phyloP scores from a whole-genome alignment of 164 flowering plant genomes.

The Magnolia sinica region DNA sequence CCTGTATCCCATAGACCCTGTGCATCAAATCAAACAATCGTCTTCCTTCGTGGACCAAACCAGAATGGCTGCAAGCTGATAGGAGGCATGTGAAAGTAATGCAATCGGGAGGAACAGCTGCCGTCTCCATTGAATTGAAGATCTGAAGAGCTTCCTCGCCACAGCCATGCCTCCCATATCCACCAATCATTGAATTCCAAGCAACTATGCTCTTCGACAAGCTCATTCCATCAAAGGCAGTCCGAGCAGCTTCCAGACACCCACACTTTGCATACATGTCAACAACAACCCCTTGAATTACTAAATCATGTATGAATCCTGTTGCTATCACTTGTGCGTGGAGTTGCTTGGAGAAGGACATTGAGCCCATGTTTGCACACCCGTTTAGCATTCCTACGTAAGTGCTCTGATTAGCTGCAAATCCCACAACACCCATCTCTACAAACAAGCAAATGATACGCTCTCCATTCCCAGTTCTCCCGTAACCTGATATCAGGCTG shows the following conservation, averaged over 20 bases:
- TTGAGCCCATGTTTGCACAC: constrained; percentile 8
- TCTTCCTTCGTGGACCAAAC: not conserved
- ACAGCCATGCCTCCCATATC: constrained; percentile 3
- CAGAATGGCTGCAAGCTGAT: constrained; percentile 10
- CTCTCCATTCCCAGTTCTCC: not conserved
- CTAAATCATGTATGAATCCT: not conserved
- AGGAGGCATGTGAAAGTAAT: constrained; percentile 5
- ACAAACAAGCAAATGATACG: not conserved
- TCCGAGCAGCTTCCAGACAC: constrained; percentile 35
- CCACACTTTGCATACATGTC: constrained; percentile 71
- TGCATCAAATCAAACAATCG: not conserved
- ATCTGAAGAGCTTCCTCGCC: constrained; percentile 5
- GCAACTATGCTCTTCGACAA: not conserved
- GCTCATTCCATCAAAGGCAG: not conserved
- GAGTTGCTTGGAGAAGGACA: constrained; percentile 5
- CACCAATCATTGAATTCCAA: constrained; percentile 14
- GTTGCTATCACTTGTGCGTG: constrained; percentile 1
- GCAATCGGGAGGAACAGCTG: not conserved
- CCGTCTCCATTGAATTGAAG: constrained; percentile 1
- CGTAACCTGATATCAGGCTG: constrained; percentile 3
- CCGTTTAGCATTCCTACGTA: constrained; percentile 3
- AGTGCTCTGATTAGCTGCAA: constrained; percentile 1
- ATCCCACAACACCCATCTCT: not conserved
- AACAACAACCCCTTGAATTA: constrained; percentile 13
- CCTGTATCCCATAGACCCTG: constrained; percentile 34